These are phyloP conservation scores for Dactylellina sp. DNA, from an alignment of 2,329 filamentous ascomycete genomes.

Conservation along the genomic window DNA sequence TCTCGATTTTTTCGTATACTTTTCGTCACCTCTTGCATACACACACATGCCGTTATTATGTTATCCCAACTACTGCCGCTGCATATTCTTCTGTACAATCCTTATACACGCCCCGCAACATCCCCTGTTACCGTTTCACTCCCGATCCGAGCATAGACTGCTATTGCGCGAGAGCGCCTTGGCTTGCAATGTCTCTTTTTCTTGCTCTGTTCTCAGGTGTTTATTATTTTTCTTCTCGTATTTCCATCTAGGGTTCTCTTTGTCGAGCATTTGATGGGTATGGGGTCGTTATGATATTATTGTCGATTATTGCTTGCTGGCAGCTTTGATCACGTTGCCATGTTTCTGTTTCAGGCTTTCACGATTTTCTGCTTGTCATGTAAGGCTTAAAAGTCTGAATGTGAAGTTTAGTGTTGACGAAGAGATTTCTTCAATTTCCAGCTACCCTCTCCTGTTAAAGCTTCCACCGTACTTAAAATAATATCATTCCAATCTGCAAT, in stretches of 20 bases:
- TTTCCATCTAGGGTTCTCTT: slow-evolving; percentile 55
- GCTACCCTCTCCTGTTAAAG: background rate
- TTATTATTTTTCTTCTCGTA: slow-evolving; percentile 23
- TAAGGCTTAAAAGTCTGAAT: slow-evolving; percentile 38
- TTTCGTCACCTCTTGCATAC: background rate
- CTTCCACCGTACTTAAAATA: too few relatives aligned
- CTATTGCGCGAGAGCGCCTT: background rate
- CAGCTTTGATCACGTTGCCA: slow-evolving; percentile 5
- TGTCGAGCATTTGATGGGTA: slow-evolving; percentile 51
- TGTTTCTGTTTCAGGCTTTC: slow-evolving; percentile 15
- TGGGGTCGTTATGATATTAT: slow-evolving; percentile 6
- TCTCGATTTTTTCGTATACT: background rate
- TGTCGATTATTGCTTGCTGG: slow-evolving; percentile 11
- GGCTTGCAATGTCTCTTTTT: background rate
- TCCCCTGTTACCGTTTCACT: background rate
- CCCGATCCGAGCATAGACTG: slow-evolving; percentile 15
- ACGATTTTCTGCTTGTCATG: slow-evolving; percentile 12
- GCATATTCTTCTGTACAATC: slow-evolving; percentile 3
- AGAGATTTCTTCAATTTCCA: background rate
- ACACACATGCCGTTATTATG: background rate
- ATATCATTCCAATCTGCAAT: background rate
- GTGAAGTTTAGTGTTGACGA: background rate
- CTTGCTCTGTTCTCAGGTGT: slow-evolving; percentile 40
- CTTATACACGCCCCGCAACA: background rate
- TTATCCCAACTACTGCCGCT: slow-evolving; percentile 14